phyloP scores from a whole-genome alignment of 139 green algal genomes.

The Auxenochlorella pyrenoidosa region DNA sequence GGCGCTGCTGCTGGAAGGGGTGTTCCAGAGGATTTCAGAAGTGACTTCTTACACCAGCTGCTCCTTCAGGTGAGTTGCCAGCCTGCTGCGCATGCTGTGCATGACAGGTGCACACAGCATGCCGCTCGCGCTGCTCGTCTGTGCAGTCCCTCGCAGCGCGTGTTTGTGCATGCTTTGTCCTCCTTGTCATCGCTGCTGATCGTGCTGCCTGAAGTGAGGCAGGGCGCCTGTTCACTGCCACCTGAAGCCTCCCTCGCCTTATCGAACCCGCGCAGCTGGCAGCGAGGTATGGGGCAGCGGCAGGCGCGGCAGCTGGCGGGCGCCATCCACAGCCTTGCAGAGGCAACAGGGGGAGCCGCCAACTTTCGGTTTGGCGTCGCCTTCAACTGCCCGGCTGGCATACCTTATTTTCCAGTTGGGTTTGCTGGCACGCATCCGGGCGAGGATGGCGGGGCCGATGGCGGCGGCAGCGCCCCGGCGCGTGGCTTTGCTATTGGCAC shows the following conservation, averaged over 20 bases:
- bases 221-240: too few relatives aligned
- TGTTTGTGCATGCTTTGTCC: too few relatives aligned
- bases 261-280: background rate
- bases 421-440: background rate
- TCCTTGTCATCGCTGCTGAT: too few relatives aligned
- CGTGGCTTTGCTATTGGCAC: slow-evolving; percentile 52
- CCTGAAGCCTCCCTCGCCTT: too few relatives aligned
- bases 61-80: slow-evolving; percentile 16
- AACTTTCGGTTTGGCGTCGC: slow-evolving; percentile 55
- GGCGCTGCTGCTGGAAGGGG: background rate
- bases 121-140: too few relatives aligned
- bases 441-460: too few relatives aligned
- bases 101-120: too few relatives aligned
- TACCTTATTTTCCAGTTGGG: slow-evolving; percentile 64
- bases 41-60: slow-evolving; percentile 35
- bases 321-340: slow-evolving; percentile 23
- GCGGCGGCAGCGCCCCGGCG: too few relatives aligned
- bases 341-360: slow-evolving; percentile 11
- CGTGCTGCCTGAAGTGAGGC: too few relatives aligned
- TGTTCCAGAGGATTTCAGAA: slow-evolving; percentile 6
- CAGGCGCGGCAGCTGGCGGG: slow-evolving; percentile 3
- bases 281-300: slow-evolving; percentile 14
- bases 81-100: too few relatives aligned
- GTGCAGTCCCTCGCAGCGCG: background rate
- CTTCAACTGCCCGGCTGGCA: slow-evolving; percentile 41